Evolutionary conservation across 2,329 filamentous ascomycete genomes (phyloP).

Genomic region (Monosporascus sp.): DNA sequence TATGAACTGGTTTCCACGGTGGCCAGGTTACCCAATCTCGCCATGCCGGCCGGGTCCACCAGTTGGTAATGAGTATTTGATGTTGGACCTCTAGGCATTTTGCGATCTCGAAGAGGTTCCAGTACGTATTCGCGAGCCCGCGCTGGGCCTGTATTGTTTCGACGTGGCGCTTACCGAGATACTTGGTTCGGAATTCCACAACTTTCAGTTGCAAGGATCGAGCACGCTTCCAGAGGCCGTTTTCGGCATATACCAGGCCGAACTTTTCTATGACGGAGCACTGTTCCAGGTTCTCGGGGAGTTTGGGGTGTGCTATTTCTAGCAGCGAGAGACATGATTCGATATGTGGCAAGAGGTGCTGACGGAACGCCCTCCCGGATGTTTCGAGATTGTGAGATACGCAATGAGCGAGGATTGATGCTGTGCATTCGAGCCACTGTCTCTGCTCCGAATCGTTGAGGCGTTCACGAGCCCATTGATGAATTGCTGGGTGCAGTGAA

Average conservation of each 20-base stretch:
- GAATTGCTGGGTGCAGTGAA: slow-evolving; percentile 28
- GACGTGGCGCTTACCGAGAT: slow-evolving; percentile 3
- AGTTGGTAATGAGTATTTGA: slow-evolving; percentile 2
- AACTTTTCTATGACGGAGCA: slow-evolving; percentile 17
- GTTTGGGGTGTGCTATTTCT: slow-evolving; percentile 3
- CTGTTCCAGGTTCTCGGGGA: slow-evolving; percentile 9
- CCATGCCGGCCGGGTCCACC: slow-evolving; percentile 4
- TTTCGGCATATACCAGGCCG: slow-evolving; percentile 21
- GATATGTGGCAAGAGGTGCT: slow-evolving; percentile 7
- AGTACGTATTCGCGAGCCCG: slow-evolving; percentile 3
- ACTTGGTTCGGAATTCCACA: slow-evolving; percentile 3
- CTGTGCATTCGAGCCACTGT: slow-evolving; percentile 7
- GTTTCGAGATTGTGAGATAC: slow-evolving; percentile 7
- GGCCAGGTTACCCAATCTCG: slow-evolving; percentile 11
- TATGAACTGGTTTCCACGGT: slow-evolving; percentile 11
- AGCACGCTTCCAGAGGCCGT: slow-evolving; percentile 20
- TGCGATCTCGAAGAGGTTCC: slow-evolving; percentile 7
- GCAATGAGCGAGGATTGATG: slow-evolving; percentile 5
- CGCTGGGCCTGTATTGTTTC: slow-evolving; percentile 4
- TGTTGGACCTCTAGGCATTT: slow-evolving; percentile 5
- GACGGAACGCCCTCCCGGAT: slow-evolving; percentile 4
- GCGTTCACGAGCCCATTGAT: slow-evolving; percentile 25
- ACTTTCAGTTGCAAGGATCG: slow-evolving; percentile 12
- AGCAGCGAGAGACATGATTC: slow-evolving; percentile 6
- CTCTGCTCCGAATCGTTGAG: slow-evolving; percentile 7